These are phyloP conservation scores for Camellia lanceoleosa DNA, from an alignment of 148 eudicot genomes.

Conservation along the genomic window DNA sequence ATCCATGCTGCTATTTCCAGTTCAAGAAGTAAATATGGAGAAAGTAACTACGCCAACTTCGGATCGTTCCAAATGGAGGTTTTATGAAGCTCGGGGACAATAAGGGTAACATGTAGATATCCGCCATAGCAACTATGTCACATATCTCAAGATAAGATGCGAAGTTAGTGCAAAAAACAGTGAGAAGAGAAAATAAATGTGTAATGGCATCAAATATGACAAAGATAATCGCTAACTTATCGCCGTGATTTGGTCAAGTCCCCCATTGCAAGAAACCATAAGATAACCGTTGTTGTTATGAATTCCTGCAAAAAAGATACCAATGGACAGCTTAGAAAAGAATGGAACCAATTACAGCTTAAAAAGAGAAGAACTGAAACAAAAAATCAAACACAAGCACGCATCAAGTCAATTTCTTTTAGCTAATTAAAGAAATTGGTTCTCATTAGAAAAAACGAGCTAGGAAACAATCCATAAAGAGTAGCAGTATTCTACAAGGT, in stretches of 20 bases:
- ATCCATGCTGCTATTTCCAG: not conserved
- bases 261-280: slow-evolving; percentile 78
- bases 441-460: not conserved
- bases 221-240: slow-evolving; percentile 29
- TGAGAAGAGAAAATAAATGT: not conserved
- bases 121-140: slow-evolving; percentile 76
- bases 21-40: not conserved
- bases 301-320: slow-evolving; percentile 33
- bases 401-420: not conserved
- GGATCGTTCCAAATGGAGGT: slow-evolving; percentile 70
- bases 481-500: not conserved
- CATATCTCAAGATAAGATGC: slow-evolving; percentile 48
- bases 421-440: not conserved
- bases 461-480: not conserved
- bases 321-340: not conserved
- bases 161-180: not conserved
- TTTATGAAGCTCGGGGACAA: slow-evolving; percentile 72
- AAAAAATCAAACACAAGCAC: not conserved
- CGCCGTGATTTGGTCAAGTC: slow-evolving; percentile 71
- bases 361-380: not conserved
- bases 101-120: slow-evolving; percentile 59
- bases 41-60: slow-evolving; percentile 26
- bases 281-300: slow-evolving; percentile 69
- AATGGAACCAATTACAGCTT: not conserved
- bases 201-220: not conserved